Evolutionary conservation across 495 filamentous ascomycete species (phyloP).

Genomic region (Penicillium angulare): DNA sequence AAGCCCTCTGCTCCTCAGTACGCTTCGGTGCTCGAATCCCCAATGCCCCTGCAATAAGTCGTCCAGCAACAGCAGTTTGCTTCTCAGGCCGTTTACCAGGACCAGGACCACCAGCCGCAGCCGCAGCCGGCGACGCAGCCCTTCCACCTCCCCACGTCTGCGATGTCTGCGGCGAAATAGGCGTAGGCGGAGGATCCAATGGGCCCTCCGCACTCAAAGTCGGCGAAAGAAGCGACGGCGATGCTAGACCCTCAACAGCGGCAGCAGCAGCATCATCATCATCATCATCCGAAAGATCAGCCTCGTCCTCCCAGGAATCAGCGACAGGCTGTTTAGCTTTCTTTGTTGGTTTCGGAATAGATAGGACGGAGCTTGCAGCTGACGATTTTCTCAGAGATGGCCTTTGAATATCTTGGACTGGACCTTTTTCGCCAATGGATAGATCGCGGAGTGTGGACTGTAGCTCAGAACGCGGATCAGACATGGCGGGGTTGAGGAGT

Average conservation of each 20-base stretch:
- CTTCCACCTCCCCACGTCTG: slow-evolving; percentile 20
- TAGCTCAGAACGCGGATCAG: slow-evolving; percentile 34
- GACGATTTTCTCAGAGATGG: slow-evolving; percentile 13
- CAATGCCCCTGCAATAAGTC: slow-evolving; percentile 87
- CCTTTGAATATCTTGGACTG: slow-evolving; percentile 33
- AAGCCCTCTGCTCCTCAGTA: slow-evolving; percentile 86
- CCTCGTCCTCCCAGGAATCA: slow-evolving; percentile 88
- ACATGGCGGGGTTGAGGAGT: slow-evolving; percentile 14
- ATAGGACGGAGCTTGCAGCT: slow-evolving; percentile 5
- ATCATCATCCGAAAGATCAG: slow-evolving; percentile 35
- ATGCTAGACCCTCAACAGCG: too few relatives aligned
- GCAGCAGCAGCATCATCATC: slow-evolving; percentile 9
- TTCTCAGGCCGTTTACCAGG: slow-evolving; percentile 70
- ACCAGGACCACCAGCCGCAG: slow-evolving; percentile 15
- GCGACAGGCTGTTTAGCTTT: slow-evolving; percentile 49
- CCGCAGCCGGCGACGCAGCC: slow-evolving; percentile 20
- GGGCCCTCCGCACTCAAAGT: slow-evolving; percentile 38
- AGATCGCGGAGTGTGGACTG: slow-evolving; percentile 47
- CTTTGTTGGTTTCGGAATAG: slow-evolving; percentile 33
- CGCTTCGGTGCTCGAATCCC: slow-evolving; percentile 76
- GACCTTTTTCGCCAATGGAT: slow-evolving; percentile 39
- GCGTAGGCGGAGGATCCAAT: slow-evolving; percentile 59
- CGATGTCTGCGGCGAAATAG: slow-evolving; percentile 51
- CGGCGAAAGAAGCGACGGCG: slow-evolving; percentile 26
- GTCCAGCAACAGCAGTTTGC: slow-evolving; percentile 83